Percentiles rank a stretch among this genome's conserved stretches.
phyloP scores from a whole-genome alignment of 768 basidiomycete genomes.

The Pisolithus microcarpus region DNA sequence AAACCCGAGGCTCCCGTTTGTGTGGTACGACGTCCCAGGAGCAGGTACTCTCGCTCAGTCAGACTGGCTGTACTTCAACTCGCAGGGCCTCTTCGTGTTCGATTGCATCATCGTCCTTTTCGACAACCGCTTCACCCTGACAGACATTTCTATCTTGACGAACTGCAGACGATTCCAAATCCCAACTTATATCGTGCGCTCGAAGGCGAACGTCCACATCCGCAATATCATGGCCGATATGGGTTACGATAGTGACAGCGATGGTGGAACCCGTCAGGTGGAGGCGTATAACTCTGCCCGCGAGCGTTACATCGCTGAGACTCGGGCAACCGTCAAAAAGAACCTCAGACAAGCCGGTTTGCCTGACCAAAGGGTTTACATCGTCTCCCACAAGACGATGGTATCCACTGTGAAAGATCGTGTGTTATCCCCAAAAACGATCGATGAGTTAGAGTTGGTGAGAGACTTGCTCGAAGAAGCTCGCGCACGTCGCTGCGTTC shows the following conservation, averaged over 20 bases:
- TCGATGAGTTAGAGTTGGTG: constrained; percentile 13
- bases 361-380: constrained; percentile 18
- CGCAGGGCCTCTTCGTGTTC: constrained; percentile 19
- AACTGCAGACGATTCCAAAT: constrained; percentile 11
- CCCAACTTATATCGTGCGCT: constrained; percentile 13
- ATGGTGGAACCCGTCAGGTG: background rate
- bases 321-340: constrained; percentile 9
- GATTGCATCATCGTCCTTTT: constrained; percentile 12
- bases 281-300: constrained; percentile 8
- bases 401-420: constrained; percentile 6
- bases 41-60: constrained; percentile 19
- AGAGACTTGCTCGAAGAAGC: constrained; percentile 9
- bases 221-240: constrained; percentile 8
- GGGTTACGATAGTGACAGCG: constrained; percentile 6
- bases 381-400: constrained; percentile 13
- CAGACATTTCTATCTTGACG: constrained; percentile 10
- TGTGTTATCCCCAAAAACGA: constrained; percentile 4
- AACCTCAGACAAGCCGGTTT: constrained; percentile 12
- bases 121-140: constrained; percentile 12
- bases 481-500: constrained; percentile 5
- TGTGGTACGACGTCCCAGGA: constrained; percentile 26
- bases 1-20: constrained; percentile 7
- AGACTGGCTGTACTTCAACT: constrained; percentile 25
- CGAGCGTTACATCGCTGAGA: constrained; percentile 13
- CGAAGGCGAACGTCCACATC: constrained; percentile 14